Evolutionary conservation across 2,329 filamentous ascomycete species (phyloP).

Genomic region (Penicillium sp.): DNA sequence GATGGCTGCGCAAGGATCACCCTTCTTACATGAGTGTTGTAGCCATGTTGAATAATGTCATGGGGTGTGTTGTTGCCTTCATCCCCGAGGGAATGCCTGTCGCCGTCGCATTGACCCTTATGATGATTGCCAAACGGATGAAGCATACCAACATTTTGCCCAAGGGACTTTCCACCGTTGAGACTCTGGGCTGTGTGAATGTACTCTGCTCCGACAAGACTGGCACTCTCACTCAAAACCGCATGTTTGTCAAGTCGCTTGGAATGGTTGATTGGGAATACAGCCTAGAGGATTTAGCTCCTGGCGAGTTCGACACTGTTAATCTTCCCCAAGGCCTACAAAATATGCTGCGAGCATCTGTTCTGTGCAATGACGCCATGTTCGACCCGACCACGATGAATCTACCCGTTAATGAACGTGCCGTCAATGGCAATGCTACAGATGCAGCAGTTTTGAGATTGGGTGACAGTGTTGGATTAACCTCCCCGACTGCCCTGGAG

Average conservation of each 20-base stretch:
- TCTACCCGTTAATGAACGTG: conserved; percentile 60
- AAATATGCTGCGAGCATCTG: conserved; percentile 62
- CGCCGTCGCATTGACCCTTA: conserved; percentile 68
- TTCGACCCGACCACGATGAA: conserved; percentile 67
- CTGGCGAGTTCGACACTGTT: conserved; percentile 11
- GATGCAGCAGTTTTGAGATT: conserved; percentile 73
- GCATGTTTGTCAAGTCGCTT: conserved; percentile 61
- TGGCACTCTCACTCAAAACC: conserved; percentile 61
- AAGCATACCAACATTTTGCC: conserved; percentile 72
- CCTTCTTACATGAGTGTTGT: conserved; percentile 71
- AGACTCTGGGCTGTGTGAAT: conserved; percentile 72
- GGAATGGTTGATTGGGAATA: conserved; percentile 30
- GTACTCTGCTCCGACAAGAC: conserved; percentile 79
- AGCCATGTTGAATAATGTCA: conserved; percentile 69
- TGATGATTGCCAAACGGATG: conserved; percentile 76
- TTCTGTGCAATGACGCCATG: conserved; percentile 72
- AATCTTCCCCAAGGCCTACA: conserved; percentile 46
- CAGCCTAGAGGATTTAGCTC: conserved; percentile 19
- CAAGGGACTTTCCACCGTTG: conserved; percentile 76
- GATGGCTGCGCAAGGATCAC: conserved; percentile 66
- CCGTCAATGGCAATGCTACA: conserved; percentile 73
- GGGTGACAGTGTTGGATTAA: conserved; percentile 62
- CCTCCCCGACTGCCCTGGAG: conserved; percentile 56
- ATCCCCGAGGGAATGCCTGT: conserved; percentile 76
- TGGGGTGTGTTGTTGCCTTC: conserved; percentile 72